Evolutionary conservation across 192 early-diverging fungal species (phyloP), one percentile per base, ranked within the genome.

Genomic region (Backusella liffmaniae): DNA sequence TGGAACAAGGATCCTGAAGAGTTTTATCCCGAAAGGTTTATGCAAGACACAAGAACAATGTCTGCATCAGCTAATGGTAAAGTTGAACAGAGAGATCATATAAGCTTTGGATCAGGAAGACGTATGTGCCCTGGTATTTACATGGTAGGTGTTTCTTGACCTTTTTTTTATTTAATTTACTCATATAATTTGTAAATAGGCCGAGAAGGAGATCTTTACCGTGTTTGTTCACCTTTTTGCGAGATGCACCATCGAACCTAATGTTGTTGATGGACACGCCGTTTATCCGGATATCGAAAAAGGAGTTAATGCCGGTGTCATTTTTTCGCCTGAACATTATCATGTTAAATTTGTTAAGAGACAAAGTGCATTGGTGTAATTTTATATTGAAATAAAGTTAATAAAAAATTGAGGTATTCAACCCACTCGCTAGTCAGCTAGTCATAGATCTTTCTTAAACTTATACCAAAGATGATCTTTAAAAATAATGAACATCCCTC

Each of bases 21-120:
- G n/a, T 73, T 73, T 35, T n/a, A 8, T 23, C 71, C 71, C 34
- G 49, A 73, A n/a, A 51, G 71, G 35, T 73, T 59, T 21, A 73
- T 73, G 2, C 23, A 26, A 4, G 53, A 73, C 9, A 13, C 13
- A 10, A 56, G 13, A 35, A 15, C 71, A n/a, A 73, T 73, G n/a
- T 21, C 23, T 21, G 44, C 71, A 21, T 16, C 71, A 26, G 46
- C 49, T 2, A 73, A 73, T 37, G 71, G 71, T n/a, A 49, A 30
- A 10, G 6, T 59, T 8, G 29, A 36, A 30, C 6, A 73, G 1
- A 46, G 71, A 29, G 70, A 72, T 56, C 70, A 72, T 53, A 10
- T 35, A 34, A 53, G 18, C 21, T 73, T 73, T 73, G 71, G 71
- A 23, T 73, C 46, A 49, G 49, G 71, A 13, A 73, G 71, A 21